Percentiles rank a stretch among this genome's conserved stretches.
Conservation (phyloP, 192 early-diverging fungal genomes). For the Pilaira anomala region DNA sequence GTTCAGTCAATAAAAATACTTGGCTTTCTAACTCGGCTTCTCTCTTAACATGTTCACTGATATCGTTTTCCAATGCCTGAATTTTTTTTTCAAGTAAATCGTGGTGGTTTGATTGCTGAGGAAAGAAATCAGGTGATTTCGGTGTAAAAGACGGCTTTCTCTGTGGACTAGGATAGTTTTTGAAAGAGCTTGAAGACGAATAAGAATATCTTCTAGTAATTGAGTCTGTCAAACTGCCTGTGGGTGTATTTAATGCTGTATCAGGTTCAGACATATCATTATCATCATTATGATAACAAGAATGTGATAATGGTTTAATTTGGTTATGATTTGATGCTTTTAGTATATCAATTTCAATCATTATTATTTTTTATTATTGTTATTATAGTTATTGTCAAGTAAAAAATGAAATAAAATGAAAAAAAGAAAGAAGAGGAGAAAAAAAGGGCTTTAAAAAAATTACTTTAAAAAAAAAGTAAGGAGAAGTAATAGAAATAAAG, state of each 20-base stretch:
- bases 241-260: neutral
- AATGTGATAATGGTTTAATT: neutral
- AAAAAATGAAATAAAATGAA: neutral
- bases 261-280: constrained; percentile 3
- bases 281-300: neutral
- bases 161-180: neutral
- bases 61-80: neutral
- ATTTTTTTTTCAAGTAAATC: constrained; percentile 1
- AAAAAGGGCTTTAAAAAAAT: neutral
- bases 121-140: neutral
- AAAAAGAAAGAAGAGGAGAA: neutral
- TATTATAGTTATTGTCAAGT: neutral
- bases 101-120: neutral
- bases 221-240: constrained; percentile 5
- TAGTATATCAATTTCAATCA: constrained; percentile 1
- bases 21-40: constrained; percentile 3
- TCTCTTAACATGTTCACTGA: neutral
- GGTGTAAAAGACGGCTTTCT: neutral
- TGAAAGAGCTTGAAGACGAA: neutral
- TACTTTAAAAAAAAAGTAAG: constrained; percentile 1
- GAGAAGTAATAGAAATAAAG: neutral
- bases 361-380: neutral
- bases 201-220: neutral
- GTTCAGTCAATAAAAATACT: neutral
- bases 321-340: neutral